Evolutionary conservation across 169 alveolate genomes (phyloP).

Genomic region (Plasmodium gallinaceum): DNA sequence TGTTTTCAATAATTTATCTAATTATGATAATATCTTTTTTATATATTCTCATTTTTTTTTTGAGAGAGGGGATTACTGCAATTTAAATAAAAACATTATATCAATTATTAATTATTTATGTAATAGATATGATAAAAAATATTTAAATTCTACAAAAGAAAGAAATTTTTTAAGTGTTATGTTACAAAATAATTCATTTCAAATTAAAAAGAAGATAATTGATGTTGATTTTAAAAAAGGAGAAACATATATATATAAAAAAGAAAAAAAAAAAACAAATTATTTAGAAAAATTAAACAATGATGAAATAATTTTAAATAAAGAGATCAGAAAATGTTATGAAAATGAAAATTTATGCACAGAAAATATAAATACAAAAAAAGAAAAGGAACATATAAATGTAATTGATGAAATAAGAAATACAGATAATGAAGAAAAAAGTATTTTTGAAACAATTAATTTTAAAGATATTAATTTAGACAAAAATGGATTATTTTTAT

Average conservation of each 20-base stretch:
- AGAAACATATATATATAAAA: background rate
- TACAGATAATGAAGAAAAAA: no score
- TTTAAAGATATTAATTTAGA: conserved; percentile 15
- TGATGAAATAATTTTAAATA: no score
- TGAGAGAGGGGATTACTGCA: conserved; percentile 9
- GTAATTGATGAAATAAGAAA: no score
- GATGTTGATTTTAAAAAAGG: background rate
- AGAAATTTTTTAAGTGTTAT: background rate
- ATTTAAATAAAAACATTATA: conserved; percentile 4
- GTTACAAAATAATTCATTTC: background rate
- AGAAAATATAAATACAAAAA: no score
- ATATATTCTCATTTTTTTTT: conserved; percentile 2
- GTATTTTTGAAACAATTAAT: no score
- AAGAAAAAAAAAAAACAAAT: background rate
- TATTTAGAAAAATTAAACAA: background rate
- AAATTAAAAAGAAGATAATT: no score
- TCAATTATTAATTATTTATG: conserved; percentile 13
- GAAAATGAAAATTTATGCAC: no score
- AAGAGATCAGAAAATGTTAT: no score
- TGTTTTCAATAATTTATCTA: background rate
- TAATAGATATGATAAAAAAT: conserved; percentile 2
- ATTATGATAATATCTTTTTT: conserved; percentile 22
- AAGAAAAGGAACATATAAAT: no score
- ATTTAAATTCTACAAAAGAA: background rate
- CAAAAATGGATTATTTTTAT: conserved; percentile 52